These are phyloP conservation scores for Loxodes magnus DNA, from an alignment of 73 alveolate species.

Conservation along the genomic window DNA sequence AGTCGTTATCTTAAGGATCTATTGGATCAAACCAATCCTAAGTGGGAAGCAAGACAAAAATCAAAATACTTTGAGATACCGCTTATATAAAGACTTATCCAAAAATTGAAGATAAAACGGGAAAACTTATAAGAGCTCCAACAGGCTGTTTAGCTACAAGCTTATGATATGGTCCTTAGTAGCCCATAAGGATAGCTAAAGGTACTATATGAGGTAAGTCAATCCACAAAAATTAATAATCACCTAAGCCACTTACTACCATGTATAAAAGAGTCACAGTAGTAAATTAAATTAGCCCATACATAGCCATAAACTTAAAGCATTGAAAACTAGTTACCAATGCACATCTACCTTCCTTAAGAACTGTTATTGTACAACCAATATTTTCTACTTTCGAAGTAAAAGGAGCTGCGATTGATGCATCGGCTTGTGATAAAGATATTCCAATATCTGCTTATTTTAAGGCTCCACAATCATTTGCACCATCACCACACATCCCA, in stretches of 20 bases:
- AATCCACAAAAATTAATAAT: slow-evolving; percentile 71
- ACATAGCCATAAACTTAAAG: slow-evolving; percentile 92
- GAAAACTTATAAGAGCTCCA: neutral
- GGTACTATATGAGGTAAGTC: slow-evolving; percentile 83
- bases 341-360: slow-evolving; percentile 95
- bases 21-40: neutral
- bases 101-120: neutral
- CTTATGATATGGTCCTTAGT: slow-evolving; percentile 71
- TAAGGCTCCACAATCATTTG: slow-evolving; percentile 97
- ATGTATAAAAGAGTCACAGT: slow-evolving; percentile 65
- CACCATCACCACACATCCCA: slow-evolving; percentile 99
- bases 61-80: neutral
- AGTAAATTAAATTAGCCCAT: slow-evolving; percentile 80
- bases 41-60: neutral
- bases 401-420: slow-evolving; percentile 98
- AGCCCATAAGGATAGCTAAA: slow-evolving; percentile 73
- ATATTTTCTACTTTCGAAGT: slow-evolving; percentile 77
- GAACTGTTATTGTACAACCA: slow-evolving; percentile 52
- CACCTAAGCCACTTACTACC: slow-evolving; percentile 53
- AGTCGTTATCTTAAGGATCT: neutral
- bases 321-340: slow-evolving; percentile 84
- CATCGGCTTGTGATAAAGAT: slow-evolving; percentile 91
- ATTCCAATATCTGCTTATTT: slow-evolving; percentile 94
- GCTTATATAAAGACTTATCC: neutral
- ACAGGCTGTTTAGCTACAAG: slow-evolving; percentile 29